phyloP scores from a whole-genome alignment of 2,329 filamentous ascomycete species.

The Microsporum audouinii region DNA sequence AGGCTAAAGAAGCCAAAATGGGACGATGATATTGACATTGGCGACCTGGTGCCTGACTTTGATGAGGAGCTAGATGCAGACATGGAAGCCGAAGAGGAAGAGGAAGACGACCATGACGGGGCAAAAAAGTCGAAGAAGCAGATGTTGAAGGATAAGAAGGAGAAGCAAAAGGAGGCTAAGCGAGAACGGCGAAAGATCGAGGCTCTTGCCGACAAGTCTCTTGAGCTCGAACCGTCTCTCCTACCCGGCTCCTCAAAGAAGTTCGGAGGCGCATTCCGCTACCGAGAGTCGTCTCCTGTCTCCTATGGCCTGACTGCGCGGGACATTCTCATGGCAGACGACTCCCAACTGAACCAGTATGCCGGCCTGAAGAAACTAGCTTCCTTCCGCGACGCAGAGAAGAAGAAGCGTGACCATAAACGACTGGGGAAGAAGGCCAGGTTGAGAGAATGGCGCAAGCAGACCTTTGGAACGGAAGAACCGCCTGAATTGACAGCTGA shows the following conservation, averaged over 20 bases:
- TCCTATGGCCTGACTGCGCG: constrained; percentile 78
- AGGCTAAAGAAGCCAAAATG: constrained; percentile 73
- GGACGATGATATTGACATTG: constrained; percentile 97
- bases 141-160: constrained; percentile 40
- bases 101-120: constrained; percentile 25
- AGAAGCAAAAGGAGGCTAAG: constrained; percentile 60
- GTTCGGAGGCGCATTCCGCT: constrained; percentile 57
- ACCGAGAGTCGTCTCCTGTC: constrained; percentile 85
- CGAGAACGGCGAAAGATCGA: constrained; percentile 76
- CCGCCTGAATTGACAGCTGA: constrained; percentile 18
- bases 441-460: constrained; percentile 70
- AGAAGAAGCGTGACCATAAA: constrained; percentile 84
- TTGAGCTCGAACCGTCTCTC: constrained; percentile 59
- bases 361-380: constrained; percentile 92
- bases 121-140: constrained; percentile 32
- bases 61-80: constrained; percentile 52
- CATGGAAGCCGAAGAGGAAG: constrained; percentile 41
- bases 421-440: constrained; percentile 84
- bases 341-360: constrained; percentile 76
- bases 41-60: constrained; percentile 79
- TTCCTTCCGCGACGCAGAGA: constrained; percentile 72
- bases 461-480: constrained; percentile 53
- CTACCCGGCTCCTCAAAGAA: constrained; percentile 45
- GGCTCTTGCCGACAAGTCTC: constrained; percentile 67
- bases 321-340: constrained; percentile 84